Evolutionary conservation across 371 early-diverging fungal genomes (phyloP), one percentile per base, ranked within the genome.

Genomic region (Apophysomyces variabilis): DNA sequence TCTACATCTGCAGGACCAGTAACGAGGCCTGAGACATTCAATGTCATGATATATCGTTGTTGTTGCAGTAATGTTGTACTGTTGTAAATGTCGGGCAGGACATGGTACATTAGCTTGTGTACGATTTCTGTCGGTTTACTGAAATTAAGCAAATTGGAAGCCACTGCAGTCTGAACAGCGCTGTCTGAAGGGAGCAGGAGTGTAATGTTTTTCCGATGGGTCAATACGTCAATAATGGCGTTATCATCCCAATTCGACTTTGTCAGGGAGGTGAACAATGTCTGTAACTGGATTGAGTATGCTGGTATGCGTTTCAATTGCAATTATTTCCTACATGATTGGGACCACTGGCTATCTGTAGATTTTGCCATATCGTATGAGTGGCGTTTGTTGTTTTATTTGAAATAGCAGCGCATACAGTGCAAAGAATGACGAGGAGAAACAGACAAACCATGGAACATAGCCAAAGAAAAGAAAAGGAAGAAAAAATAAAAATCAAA

Each of bases 1-100:
- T 47, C 56, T 46, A 47, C 57, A 7, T 37, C 50, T 38, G 50
- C 54, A 32, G 73, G 67, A 1, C 71, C 66, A 26, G 62, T 57
- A 26, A 70, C 69, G 5, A 73, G 66, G 13, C 54, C 54, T 35
- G 66, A 61, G 12, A 69, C 47, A 68, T 66, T 60, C 16, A 57
- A 14, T 32, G 65, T 43, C 1, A 67, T 62, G 14, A 63, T 59
- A 32, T 68, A 44, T 66, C 65, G 26, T 21, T 65, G n/a, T 11
- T 21, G 35, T 62, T 13, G 43, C 68, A 71, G 21, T 63, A 64
- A 37, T 60, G 71, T 32, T 13, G 50, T 44, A 12, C 60, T n/a
- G 43, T 60, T 35, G 60, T 70, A 62, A 50, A 9, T 59, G 36
- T 61, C 57, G 11, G 47, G 11, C 18, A 74, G 16, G 5, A 68